These are phyloP conservation scores for Cicer judaicum DNA, from an alignment of 306 rosid genomes.

Conservation along the genomic window DNA sequence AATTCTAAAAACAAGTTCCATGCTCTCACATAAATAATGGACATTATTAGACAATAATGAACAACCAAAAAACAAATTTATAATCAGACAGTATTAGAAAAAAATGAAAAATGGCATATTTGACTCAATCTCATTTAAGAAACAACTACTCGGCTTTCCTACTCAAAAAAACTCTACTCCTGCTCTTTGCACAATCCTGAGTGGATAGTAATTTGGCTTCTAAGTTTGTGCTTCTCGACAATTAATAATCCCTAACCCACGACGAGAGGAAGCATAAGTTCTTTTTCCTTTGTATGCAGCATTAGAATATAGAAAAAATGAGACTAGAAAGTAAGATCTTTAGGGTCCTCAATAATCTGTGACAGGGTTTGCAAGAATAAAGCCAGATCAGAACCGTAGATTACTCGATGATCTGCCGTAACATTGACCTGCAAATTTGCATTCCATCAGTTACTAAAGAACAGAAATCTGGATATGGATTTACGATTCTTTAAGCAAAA, in stretches of 20 bases:
- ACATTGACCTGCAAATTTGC: conserved; percentile 76
- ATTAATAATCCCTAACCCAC: conserved; percentile 15
- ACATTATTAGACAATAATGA: conserved; percentile 35
- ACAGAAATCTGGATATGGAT: conserved; percentile 18
- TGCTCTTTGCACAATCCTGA: conserved; percentile 37
- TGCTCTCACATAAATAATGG: conserved; percentile 39
- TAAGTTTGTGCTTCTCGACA: conserved; percentile 27
- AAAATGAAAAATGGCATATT: conserved; percentile 31
- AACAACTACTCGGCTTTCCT: conserved; percentile 47
- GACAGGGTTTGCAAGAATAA: conserved; percentile 92
- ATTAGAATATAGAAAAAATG: conserved; percentile 33
- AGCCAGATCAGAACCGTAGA: conserved; percentile 94
- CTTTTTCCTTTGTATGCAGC: conserved; percentile 25
- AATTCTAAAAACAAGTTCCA: conserved; percentile 27
- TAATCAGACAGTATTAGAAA: conserved; percentile 16
- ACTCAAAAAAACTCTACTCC: conserved; percentile 47
- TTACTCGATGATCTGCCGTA: conserved; percentile 97
- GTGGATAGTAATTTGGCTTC: conserved; percentile 40
- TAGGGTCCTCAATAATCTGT: conserved; percentile 87
- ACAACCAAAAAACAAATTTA: conserved; percentile 11
- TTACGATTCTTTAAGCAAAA: conserved; percentile 19
- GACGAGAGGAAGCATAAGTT: conserved; percentile 28
- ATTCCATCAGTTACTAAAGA: conserved; percentile 40
- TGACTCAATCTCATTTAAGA: conserved; percentile 36
- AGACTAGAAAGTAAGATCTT: conserved; percentile 89